Percentiles rank a stretch among this genome's conserved stretches.
phyloP scores from a whole-genome alignment of 305 asterid genomes.

The Fraxinus nigra region DNA sequence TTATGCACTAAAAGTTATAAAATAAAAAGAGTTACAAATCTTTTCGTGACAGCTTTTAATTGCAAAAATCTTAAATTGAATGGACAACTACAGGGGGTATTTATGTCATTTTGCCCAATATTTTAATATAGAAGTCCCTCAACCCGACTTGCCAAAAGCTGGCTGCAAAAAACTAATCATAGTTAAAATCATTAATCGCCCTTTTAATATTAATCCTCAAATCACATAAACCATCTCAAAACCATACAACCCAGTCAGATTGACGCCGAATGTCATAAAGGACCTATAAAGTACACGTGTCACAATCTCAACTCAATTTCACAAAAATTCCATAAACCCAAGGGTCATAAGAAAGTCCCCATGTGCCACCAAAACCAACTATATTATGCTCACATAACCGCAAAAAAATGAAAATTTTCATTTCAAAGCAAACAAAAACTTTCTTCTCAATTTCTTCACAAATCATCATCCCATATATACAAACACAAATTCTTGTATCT shows the following conservation, averaged over 20 bases:
- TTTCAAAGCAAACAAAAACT: conserved; percentile 11
- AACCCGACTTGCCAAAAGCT: conserved; percentile 15
- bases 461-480: neutral
- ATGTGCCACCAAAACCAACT: conserved; percentile 16
- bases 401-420: conserved; percentile 13
- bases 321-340: conserved; percentile 28
- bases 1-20: neutral
- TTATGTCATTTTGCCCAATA: conserved; percentile 20
- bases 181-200: neutral
- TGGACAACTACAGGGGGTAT: neutral
- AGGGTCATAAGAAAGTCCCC: conserved; percentile 5
- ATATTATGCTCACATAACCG: conserved; percentile 22
- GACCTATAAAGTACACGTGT: conserved; percentile 20
- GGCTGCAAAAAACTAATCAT: neutral
- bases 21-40: neutral
- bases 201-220: neutral
- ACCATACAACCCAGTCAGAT: neutral
- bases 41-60: neutral
- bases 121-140: conserved; percentile 7
- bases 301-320: conserved; percentile 20
- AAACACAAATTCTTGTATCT: neutral
- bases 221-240: neutral
- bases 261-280: neutral
- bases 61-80: neutral
- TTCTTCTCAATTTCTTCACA: neutral